Evolutionary conservation across 2,329 filamentous ascomycete species (phyloP).

Genomic region (Stagonosporopsis vannaccii): DNA sequence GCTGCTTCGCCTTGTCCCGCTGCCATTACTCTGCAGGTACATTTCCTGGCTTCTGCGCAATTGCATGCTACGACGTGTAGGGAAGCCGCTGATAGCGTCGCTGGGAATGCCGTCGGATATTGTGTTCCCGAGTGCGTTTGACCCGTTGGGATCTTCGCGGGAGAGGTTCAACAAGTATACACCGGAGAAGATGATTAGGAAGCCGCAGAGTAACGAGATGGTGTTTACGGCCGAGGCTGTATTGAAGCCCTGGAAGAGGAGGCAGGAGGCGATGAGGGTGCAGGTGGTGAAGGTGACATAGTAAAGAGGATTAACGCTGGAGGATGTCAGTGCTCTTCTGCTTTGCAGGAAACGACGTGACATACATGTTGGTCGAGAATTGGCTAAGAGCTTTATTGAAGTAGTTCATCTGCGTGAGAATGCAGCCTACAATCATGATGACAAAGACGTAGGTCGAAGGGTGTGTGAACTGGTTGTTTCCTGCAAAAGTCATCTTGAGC

Average conservation of each 20-base stretch:
- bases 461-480: slow-evolving; percentile 93
- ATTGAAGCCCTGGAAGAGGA: slow-evolving; percentile 95
- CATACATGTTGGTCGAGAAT: slow-evolving; percentile 96
- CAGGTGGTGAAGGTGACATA: slow-evolving; percentile 98
- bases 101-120: slow-evolving; percentile 82
- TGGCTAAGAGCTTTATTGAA: slow-evolving; percentile 98
- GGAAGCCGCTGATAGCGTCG: slow-evolving; percentile 86
- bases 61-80: slow-evolving; percentile 94
- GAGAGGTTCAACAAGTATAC: slow-evolving; percentile 98
- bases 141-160: slow-evolving; percentile 85
- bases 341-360: slow-evolving; percentile 19
- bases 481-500: slow-evolving; percentile 89
- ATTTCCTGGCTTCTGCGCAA: slow-evolving; percentile 67
- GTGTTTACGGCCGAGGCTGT: slow-evolving; percentile 91
- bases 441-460: slow-evolving; percentile 97
- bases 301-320: slow-evolving; percentile 91
- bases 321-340: slow-evolving; percentile 14
- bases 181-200: slow-evolving; percentile 92
- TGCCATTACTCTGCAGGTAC: slow-evolving; percentile 58
- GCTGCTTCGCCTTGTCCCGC: slow-evolving; percentile 24
- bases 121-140: slow-evolving; percentile 61
- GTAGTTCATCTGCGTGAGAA: slow-evolving; percentile 99
- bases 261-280: slow-evolving; percentile 92
- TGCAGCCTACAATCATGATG: slow-evolving; percentile 91
- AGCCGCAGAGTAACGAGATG: slow-evolving; percentile 88